These are phyloP conservation scores for Cynanchum wilfordii DNA, from an alignment of 257 asterid genomes.

Conservation along the genomic window DNA sequence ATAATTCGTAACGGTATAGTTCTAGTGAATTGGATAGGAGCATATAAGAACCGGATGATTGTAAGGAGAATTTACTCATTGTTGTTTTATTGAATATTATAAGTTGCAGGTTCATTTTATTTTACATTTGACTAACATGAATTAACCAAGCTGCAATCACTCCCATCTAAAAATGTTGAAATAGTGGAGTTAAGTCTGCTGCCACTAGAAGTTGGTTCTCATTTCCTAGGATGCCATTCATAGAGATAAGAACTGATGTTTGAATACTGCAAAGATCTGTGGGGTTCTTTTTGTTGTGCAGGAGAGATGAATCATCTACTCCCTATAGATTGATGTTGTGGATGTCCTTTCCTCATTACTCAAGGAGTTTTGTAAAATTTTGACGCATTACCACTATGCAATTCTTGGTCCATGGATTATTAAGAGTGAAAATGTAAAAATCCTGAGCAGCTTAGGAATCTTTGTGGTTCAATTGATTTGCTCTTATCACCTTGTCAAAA, in stretches of 20 bases:
- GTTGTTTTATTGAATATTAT: not conserved
- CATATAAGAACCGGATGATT: not conserved
- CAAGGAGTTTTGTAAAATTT: not conserved
- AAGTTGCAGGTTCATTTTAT: not conserved
- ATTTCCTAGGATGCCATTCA: not conserved
- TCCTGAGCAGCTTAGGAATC: not conserved
- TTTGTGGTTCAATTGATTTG: not conserved
- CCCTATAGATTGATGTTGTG: not conserved
- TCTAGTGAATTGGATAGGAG: not conserved
- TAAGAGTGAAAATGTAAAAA: not conserved
- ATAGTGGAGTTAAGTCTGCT: not conserved
- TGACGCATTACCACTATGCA: not conserved
- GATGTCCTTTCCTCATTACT: not conserved
- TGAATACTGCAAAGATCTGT: not conserved
- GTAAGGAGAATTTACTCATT: not conserved
- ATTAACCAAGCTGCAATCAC: not conserved
- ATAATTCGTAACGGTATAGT: not conserved
- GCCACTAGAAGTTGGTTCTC: not conserved
- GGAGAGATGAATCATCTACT: not conserved
- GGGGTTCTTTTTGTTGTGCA: not conserved
- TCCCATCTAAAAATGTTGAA: not conserved
- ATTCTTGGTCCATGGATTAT: not conserved
- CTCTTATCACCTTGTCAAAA: too few species aligned
- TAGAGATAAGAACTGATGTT: not conserved
- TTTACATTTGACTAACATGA: not conserved